Conservation (phyloP, 148 eudicot genomes). For the Chenopodium suecicum region DNA sequence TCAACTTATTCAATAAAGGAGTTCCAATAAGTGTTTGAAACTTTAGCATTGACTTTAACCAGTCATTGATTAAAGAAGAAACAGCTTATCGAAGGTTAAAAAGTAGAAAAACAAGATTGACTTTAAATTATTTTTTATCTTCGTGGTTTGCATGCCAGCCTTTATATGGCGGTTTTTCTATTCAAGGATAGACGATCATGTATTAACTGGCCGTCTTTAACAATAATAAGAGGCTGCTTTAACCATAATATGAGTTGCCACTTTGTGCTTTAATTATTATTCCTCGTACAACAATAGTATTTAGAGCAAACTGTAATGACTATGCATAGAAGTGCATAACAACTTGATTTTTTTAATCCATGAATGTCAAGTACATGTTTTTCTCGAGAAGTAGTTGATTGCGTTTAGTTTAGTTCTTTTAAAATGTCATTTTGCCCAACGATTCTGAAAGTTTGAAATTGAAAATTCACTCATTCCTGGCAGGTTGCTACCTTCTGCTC, state of each 20-base stretch:
- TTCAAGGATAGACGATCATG: not conserved
- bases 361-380: not conserved
- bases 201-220: not conserved
- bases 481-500: constrained; percentile 9
- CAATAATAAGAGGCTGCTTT: not conserved
- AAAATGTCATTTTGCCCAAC: not conserved
- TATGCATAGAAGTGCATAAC: not conserved
- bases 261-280: not conserved
- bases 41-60: constrained; percentile 3
- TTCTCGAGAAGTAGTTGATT: not conserved
- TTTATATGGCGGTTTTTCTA: not conserved
- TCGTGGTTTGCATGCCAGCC: not conserved
- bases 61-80: not conserved
- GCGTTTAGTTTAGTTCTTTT: not conserved
- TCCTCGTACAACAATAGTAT: not conserved
- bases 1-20: constrained; percentile 6
- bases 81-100: not conserved
- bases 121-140: not conserved
- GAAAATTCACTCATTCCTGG: not conserved
- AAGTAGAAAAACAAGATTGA: not conserved
- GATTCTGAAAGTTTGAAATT: not conserved
- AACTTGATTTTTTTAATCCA: not conserved
- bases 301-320: not conserved
- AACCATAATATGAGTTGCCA: not conserved
- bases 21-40: not conserved